Evolutionary conservation across 179 eudicot genomes (phyloP).

Genomic region (Beta corolliflora): DNA sequence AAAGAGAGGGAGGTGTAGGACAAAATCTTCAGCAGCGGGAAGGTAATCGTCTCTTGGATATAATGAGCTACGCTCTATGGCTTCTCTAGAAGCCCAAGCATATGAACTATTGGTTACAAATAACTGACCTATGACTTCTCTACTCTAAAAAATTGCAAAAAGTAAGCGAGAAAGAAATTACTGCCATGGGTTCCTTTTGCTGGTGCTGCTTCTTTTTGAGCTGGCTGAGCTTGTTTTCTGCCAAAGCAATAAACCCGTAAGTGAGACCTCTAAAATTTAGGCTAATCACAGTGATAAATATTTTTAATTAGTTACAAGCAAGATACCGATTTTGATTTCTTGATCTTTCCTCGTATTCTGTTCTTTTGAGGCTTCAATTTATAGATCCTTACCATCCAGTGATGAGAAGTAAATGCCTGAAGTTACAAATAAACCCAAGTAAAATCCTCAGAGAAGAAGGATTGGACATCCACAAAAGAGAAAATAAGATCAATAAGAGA

Average conservation of each 20-base stretch:
- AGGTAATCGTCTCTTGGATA: not conserved
- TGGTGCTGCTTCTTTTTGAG: constrained; percentile 54
- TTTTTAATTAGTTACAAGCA: not conserved
- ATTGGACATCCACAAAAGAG: not conserved
- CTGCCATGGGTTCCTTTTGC: constrained; percentile 84
- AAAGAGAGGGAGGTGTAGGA: not conserved
- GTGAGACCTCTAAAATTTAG: not conserved
- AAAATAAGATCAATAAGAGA: not conserved
- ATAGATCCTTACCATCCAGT: constrained; percentile 98
- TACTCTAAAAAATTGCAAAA: constrained; percentile 13
- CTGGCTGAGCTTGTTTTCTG: constrained; percentile 71
- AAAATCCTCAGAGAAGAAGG: not conserved
- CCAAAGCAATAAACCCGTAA: not conserved
- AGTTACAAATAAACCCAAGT: constrained; percentile 2
- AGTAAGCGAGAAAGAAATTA: constrained; percentile 27
- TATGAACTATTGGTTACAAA: constrained; percentile 30
- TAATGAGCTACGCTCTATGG: constrained; percentile 20
- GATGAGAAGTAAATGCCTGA: constrained; percentile 95
- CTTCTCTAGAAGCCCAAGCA: constrained; percentile 28
- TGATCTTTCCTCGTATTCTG: constrained; percentile 81
- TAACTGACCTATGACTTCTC: constrained; percentile 34
- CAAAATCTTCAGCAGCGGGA: constrained; percentile 14
- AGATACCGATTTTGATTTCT: constrained; percentile 79
- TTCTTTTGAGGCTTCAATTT: constrained; percentile 94
- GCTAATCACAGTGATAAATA: not conserved